Evolutionary conservation across 2,329 filamentous ascomycete genomes (phyloP), one percentile per base, ranked within the genome.

Genomic region (Pyrenochaeta sp.): DNA sequence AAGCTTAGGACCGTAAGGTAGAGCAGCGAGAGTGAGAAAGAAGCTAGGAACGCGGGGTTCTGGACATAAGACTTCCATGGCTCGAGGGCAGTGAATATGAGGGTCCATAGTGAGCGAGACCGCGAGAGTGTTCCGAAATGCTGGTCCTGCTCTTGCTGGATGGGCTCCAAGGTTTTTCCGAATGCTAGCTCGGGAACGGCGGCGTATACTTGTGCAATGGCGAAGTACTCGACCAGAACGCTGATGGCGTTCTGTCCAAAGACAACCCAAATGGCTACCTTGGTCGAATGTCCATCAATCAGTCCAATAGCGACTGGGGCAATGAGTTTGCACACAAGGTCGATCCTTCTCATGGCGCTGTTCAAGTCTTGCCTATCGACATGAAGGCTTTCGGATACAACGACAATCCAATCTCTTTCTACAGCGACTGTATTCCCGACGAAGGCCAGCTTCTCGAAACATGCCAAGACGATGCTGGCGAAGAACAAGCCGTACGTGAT

Each of bases 341-440:
- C 82, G 39, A 85, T 83, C 6, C 82, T 74, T 4, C 81, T 74
- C 77, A 85, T 84, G n/a, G 73, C 72, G 2, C 81, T 77, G 58
- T 85, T 85, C 18, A 84, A 63, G 6, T 68, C 74, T 69, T 59
- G 44, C 36, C 65, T 58, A 17, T 60, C 55, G 6, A 64, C 13
- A 3, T 46, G 21, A 11, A 68, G 30, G 39, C 57, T 63, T 20
- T 74, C 71, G 1, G 79, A 74, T 6, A 82, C 72, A 0, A 83
- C 76, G 3, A 83, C 73, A 26, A 83, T 78, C 87, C 87, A 90
- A 56, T 91, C 88, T 58, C 84, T 75, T 65, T 90, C 88, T 0
- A 91, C 78, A 0, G 87, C 76, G 1, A 90, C 81, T 0, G 82
- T 75, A 61, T 90, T 90, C 64, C 83, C 77, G 5, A 85, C 77